Evolutionary conservation across 106 monocot species (phyloP), one percentile per base, ranked within the genome.

Genomic region (Phalaenopsis aphrodite): DNA sequence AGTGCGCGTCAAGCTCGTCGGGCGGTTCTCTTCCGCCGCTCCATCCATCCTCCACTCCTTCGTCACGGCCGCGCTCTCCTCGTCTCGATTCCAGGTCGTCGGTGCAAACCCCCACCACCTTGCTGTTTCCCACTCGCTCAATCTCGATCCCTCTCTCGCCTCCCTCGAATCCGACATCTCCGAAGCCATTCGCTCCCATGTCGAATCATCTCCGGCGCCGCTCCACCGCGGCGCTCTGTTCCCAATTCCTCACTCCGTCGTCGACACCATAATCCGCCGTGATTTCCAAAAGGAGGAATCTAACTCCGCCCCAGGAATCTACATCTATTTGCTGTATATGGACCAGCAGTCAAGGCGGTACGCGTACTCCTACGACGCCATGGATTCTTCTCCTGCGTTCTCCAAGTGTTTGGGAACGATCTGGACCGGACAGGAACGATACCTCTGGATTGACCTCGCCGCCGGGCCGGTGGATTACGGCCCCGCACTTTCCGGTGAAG

Each of bases 381-480:
- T 52, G 15, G 86, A 88, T 12, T 37, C 83, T 2, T 94, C 97
- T 0, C 85, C 81, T 17, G 88, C 81, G 15, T 89, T 82, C 79
- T 85, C 97, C 19, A 86, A 84, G 76, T 98, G 97, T 73, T 55
- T 92, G 8, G 97, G 94, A 3, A 90, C 83, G 1, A 56, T 94
- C 12, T 94, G 86, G 86, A 77, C 94, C 42, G 90, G 87, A 8
- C 73, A 48, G 66, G 89, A 91, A 15, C 84, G 94, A 49, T 98
- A 98, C 72, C 4, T 92, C 3, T 98, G 97, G 97, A 88, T 98
- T 56, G 97, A 98, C 46, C 89, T 98, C 9, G 84, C 85, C 0
- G 97, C 97, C 0, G 97, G 97, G 0, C 97, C 97, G 1, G 92
- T 98, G 42, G 86, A 94, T 42, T 94, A 92, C 55, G 97, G 97